Conservation (phyloP, 2,329 filamentous ascomycete species). For the Scedosporium boydii region DNA sequence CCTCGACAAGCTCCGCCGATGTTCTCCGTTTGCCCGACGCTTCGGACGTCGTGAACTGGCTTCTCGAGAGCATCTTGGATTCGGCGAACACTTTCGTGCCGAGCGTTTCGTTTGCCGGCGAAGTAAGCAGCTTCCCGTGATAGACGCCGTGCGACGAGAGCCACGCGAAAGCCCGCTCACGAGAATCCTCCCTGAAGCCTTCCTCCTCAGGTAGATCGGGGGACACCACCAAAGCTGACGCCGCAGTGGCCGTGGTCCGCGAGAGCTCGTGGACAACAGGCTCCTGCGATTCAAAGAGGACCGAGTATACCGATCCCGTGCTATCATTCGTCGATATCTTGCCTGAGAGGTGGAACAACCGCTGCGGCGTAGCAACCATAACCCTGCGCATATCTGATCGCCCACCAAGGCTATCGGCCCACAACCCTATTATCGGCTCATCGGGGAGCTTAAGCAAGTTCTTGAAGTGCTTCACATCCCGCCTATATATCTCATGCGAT, state of each 20-base stretch:
- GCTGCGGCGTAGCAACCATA: slow-evolving; percentile 68
- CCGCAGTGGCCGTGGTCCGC: slow-evolving; percentile 41
- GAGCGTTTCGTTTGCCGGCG: slow-evolving; percentile 48
- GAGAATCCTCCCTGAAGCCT: slow-evolving; percentile 33
- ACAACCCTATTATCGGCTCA: slow-evolving; percentile 75
- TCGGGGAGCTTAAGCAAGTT: slow-evolving; percentile 74
- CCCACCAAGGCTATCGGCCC: slow-evolving; percentile 65
- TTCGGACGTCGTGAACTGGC: slow-evolving; percentile 62
- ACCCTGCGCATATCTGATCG: slow-evolving; percentile 65
- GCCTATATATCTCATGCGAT: slow-evolving; percentile 86
- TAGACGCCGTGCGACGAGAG: slow-evolving; percentile 78
- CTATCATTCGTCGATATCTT: slow-evolving; percentile 69
- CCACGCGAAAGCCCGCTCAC: slow-evolving; percentile 81
- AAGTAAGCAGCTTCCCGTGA: slow-evolving; percentile 67
- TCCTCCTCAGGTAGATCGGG: slow-evolving; percentile 58
- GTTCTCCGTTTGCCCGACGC: slow-evolving; percentile 54
- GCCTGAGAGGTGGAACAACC: slow-evolving; percentile 73
- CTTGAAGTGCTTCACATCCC: slow-evolving; percentile 89
- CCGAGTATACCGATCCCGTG: slow-evolving; percentile 75
- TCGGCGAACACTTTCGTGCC: slow-evolving; percentile 69
- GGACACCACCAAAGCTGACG: slow-evolving; percentile 62
- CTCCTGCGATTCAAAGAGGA: slow-evolving; percentile 78
- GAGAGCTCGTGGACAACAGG: slow-evolving; percentile 67
- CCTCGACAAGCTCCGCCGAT: slow-evolving; percentile 63
- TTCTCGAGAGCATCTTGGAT: slow-evolving; percentile 65